A percentile compares a stretch with the other conserved stretches of the same genome.
Conservation (phyloP, 257 asterid species). For the Solanum pennellii region DNA sequence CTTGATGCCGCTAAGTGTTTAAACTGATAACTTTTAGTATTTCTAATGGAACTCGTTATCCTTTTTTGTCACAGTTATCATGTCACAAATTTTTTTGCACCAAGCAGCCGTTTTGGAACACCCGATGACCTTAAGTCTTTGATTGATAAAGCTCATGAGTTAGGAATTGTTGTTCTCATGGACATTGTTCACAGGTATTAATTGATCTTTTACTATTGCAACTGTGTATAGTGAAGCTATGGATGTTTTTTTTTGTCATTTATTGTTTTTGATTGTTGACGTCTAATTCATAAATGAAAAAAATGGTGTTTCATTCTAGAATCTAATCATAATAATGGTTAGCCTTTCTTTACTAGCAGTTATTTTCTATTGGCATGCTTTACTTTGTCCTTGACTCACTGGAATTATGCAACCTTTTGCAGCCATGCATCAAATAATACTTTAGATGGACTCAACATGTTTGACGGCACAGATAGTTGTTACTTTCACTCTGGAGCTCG, state of each 20-base stretch:
- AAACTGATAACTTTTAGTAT: neutral
- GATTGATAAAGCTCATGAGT: conserved; percentile 94
- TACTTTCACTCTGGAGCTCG: conserved; percentile 91
- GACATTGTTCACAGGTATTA: conserved; percentile 95
- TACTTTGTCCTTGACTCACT: conserved; percentile 9
- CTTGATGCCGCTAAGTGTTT: neutral
- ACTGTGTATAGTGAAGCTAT: neutral
- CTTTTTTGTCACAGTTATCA: conserved; percentile 61
- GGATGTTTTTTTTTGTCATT: neutral
- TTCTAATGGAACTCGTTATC: conserved; percentile 14
- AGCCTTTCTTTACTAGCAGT: neutral
- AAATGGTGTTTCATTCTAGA: neutral
- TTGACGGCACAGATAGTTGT: conserved; percentile 95
- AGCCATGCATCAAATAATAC: conserved; percentile 98
- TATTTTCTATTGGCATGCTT: neutral
- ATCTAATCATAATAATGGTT: neutral
- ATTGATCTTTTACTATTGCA: neutral
- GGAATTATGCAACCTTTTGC: conserved; percentile 10
- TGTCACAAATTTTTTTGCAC: conserved; percentile 97
- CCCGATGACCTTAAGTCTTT: conserved; percentile 95
- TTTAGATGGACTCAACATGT: conserved; percentile 99
- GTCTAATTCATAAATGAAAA: neutral
- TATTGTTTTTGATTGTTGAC: neutral
- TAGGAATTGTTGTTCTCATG: conserved; percentile 94
- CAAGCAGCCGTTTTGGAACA: conserved; percentile 97